Evolutionary conservation across 768 basidiomycete species (phyloP).

Genomic region (Podaxis sp.): DNA sequence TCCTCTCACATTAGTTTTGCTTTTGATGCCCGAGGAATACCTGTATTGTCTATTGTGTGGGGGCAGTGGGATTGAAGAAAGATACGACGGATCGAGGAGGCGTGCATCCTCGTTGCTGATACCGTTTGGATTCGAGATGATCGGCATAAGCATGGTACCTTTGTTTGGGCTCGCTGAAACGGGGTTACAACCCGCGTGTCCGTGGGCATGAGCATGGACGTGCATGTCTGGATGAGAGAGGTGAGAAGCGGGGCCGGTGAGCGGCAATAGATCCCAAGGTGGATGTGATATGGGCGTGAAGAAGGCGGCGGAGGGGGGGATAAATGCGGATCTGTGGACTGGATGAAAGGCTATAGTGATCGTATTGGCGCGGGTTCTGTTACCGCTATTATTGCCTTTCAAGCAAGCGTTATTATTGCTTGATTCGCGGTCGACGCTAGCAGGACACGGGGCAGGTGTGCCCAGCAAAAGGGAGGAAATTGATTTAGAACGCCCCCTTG

Average conservation of each 20-base stretch:
- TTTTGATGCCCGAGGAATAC: neutral
- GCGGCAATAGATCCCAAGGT: constrained; percentile 4
- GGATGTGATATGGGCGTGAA: constrained; percentile 4
- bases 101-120: constrained; percentile 13
- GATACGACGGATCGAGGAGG: constrained; percentile 17
- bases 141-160: neutral
- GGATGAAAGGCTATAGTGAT: neutral
- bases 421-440: neutral
- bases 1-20: neutral
- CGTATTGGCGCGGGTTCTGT: neutral
- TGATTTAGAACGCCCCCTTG: neutral
- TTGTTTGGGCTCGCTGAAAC: neutral
- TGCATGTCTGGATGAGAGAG: neutral
- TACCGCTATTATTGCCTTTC: neutral
- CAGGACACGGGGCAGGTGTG: neutral
- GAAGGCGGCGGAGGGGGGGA: neutral
- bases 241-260: neutral
- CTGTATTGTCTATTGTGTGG: neutral
- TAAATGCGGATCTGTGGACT: neutral
- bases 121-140: neutral
- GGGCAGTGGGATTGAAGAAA: constrained; percentile 5
- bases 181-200: neutral
- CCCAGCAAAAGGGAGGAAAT: neutral
- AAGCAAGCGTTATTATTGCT: neutral
- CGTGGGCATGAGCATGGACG: neutral